phyloP scores from a whole-genome alignment of 2,329 filamentous ascomycete species.

The Pestalotiopsis sp. region DNA sequence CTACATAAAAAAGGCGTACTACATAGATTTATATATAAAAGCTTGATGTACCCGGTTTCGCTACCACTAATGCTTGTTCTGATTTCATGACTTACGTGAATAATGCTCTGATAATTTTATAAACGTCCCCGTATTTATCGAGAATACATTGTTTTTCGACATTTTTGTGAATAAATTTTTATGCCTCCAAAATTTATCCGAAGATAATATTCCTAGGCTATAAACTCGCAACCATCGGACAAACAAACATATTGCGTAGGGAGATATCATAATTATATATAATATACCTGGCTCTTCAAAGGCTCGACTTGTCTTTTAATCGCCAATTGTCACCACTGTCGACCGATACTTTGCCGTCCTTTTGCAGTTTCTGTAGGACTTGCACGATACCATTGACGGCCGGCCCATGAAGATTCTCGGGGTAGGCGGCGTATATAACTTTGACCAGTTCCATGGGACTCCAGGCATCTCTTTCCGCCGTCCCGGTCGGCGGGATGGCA shows the following conservation, averaged over 20 bases:
- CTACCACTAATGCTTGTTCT: too few species aligned
- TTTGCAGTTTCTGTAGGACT: conserved; percentile 77
- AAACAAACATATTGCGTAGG: neutral
- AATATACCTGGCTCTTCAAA: conserved; percentile 32
- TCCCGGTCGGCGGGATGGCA: conserved; percentile 20
- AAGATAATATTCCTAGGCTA: too few species aligned
- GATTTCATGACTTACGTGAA: too few species aligned
- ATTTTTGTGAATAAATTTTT: too few species aligned
- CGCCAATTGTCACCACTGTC: conserved; percentile 45
- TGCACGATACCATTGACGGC: conserved; percentile 77
- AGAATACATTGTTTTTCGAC: too few species aligned
- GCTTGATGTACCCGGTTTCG: too few species aligned
- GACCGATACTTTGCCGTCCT: conserved; percentile 67
- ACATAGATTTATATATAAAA: too few species aligned
- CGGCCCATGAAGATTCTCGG: conserved; percentile 72
- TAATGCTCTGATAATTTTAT: too few species aligned
- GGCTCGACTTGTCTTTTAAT: conserved; percentile 42
- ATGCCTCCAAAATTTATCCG: too few species aligned
- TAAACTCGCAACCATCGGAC: too few species aligned
- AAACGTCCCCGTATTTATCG: too few species aligned
- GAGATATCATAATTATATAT: neutral
- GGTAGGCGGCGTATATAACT: conserved; percentile 80
- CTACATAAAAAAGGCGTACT: too few species aligned
- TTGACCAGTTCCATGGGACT: conserved; percentile 82
- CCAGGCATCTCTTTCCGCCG: conserved; percentile 50